Conservation (phyloP, 2,329 filamentous ascomycete species). For the Aspergillus transmontanensis region DNA sequence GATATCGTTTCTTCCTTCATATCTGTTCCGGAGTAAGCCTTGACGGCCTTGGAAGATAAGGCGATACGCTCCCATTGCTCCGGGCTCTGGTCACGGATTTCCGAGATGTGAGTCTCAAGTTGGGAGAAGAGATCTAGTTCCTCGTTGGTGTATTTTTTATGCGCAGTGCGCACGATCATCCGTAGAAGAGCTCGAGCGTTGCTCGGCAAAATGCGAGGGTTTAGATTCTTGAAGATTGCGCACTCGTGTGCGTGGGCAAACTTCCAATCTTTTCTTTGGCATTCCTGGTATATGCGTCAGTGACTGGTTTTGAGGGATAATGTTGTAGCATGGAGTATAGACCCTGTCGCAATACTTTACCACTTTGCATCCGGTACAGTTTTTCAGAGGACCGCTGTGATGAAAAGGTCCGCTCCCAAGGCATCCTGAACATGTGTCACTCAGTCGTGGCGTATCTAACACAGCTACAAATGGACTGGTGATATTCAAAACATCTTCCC, state of each 20-base stretch:
- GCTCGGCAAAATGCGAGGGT: slow-evolving; percentile 54
- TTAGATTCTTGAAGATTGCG: slow-evolving; percentile 50
- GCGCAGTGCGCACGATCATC: slow-evolving; percentile 48
- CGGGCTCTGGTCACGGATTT: slow-evolving; percentile 46
- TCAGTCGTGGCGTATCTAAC: slow-evolving; percentile 55
- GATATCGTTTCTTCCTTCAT: slow-evolving; percentile 46
- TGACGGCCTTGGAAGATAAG: slow-evolving; percentile 57
- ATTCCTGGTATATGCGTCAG: slow-evolving; percentile 46
- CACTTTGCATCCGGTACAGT: slow-evolving; percentile 60
- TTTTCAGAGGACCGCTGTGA: slow-evolving; percentile 43
- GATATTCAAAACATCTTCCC: slow-evolving; percentile 53
- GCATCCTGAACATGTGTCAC: slow-evolving; percentile 61
- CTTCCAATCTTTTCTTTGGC: slow-evolving; percentile 63
- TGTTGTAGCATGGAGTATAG: not conserved
- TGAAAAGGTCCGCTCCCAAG: slow-evolving; percentile 44
- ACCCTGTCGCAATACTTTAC: slow-evolving; percentile 65
- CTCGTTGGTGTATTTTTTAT: slow-evolving; percentile 38
- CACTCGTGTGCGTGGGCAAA: slow-evolving; percentile 63
- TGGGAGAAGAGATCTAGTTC: slow-evolving; percentile 48
- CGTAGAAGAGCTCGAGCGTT: slow-evolving; percentile 59
- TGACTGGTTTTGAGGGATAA: not conserved
- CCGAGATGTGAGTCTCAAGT: slow-evolving; percentile 53
- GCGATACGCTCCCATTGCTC: slow-evolving; percentile 53
- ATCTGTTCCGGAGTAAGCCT: slow-evolving; percentile 53
- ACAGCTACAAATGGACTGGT: slow-evolving; percentile 57